Evolutionary conservation across 2,329 filamentous ascomycete species (phyloP).

Genomic region (Coniella vitis): DNA sequence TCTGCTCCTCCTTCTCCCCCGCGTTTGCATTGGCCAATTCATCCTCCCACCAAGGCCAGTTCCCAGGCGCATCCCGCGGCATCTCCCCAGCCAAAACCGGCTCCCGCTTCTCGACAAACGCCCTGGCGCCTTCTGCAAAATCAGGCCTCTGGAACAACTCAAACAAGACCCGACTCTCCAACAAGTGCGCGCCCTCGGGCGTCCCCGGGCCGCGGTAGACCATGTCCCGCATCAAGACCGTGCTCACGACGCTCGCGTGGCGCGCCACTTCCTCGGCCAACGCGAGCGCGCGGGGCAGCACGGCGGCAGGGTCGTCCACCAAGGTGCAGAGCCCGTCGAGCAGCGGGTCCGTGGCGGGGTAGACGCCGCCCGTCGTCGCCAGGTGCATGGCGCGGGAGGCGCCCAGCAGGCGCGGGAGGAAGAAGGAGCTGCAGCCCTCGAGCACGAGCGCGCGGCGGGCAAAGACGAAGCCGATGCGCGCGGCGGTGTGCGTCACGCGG

Average conservation of each 20-base stretch:
- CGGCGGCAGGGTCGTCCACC: slow-evolving; percentile 46
- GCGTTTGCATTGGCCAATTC: slow-evolving; percentile 30
- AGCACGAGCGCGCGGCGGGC: slow-evolving; percentile 61
- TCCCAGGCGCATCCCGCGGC: slow-evolving; percentile 49
- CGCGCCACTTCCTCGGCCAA: slow-evolving; percentile 59
- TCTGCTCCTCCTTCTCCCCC: not conserved
- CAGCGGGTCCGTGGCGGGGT: slow-evolving; percentile 42
- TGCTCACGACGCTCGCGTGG: slow-evolving; percentile 59
- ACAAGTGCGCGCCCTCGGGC: slow-evolving; percentile 62
- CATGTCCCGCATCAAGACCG: slow-evolving; percentile 63
- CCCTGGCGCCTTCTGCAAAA: slow-evolving; percentile 58
- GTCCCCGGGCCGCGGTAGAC: slow-evolving; percentile 54
- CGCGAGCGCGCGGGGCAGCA: slow-evolving; percentile 58
- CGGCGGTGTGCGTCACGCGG: slow-evolving; percentile 45
- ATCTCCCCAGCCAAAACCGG: slow-evolving; percentile 56
- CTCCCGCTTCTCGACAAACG: slow-evolving; percentile 63
- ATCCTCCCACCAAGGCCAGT: slow-evolving; percentile 64
- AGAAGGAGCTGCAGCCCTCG: slow-evolving; percentile 67
- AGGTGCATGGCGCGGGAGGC: slow-evolving; percentile 56
- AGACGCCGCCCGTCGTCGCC: slow-evolving; percentile 59
- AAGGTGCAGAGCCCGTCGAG: slow-evolving; percentile 58
- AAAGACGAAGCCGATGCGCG: slow-evolving; percentile 71
- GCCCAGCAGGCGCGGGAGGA: slow-evolving; percentile 64
- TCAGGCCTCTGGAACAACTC: slow-evolving; percentile 53
- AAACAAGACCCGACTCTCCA: slow-evolving; percentile 60